Evolutionary conservation across 202 grass and related monocot genomes (phyloP).

Genomic region (Setaria italica): DNA sequence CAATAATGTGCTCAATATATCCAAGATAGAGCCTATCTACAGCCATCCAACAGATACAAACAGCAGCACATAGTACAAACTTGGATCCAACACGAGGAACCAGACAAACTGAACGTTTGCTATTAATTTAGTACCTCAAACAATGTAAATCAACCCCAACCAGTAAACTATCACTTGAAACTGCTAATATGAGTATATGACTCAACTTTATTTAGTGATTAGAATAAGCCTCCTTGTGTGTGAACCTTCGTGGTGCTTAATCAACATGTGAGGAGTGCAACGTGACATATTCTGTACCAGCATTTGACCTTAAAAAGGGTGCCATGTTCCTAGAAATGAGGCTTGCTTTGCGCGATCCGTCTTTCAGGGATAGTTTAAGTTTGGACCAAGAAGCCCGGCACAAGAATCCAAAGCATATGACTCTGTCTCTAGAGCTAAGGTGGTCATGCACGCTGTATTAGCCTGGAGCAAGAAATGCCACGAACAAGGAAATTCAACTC

Average conservation of each 20-base stretch:
- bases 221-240: constrained; percentile 1
- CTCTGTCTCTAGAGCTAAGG: not conserved
- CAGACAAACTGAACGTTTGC: constrained; percentile 20
- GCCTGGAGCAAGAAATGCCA: not conserved
- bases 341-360: not conserved
- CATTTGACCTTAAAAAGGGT: constrained; percentile 18
- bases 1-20: not conserved
- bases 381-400: not conserved
- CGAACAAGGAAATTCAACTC: not conserved
- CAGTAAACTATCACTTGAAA: not conserved
- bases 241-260: constrained; percentile 36
- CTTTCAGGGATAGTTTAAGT: constrained; percentile 20
- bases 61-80: constrained; percentile 9
- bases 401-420: constrained; percentile 21
- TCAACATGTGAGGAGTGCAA: constrained; percentile 25
- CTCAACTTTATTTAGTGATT: not conserved
- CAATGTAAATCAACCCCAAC: constrained; percentile 1
- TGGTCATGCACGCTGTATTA: not conserved
- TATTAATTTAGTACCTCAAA: constrained; percentile 16
- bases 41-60: constrained; percentile 25
- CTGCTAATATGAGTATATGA: not conserved
- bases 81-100: constrained; percentile 24
- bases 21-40: constrained; percentile 10
- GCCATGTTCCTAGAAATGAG: constrained; percentile 16
- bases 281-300: not conserved